Percentiles rank a stretch among this genome's conserved stretches.
Conservation (phyloP, 768 basidiomycete genomes). For the Leccinellum luteum region DNA sequence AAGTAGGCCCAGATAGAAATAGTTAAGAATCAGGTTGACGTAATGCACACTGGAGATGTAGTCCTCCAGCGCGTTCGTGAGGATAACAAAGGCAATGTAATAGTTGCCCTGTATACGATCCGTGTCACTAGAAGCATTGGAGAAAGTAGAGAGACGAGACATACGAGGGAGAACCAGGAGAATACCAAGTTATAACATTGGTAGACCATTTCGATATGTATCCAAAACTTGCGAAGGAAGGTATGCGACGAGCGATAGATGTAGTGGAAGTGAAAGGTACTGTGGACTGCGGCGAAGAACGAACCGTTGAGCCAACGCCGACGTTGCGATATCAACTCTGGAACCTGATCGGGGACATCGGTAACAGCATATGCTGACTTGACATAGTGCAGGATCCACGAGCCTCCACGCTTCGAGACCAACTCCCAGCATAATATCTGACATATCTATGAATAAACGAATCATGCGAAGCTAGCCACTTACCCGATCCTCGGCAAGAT, state of each 20-base stretch:
- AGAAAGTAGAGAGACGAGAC: slow-evolving; percentile 19
- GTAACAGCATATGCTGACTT: slow-evolving; percentile 91
- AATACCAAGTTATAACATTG: slow-evolving; percentile 89
- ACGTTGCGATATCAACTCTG: slow-evolving; percentile 92
- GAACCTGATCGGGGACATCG: slow-evolving; percentile 93
- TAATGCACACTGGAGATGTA: slow-evolving; percentile 60
- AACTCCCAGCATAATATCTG: slow-evolving; percentile 96
- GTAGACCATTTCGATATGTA: slow-evolving; percentile 92
- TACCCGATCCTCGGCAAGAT: slow-evolving; percentile 85
- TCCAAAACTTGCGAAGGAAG: slow-evolving; percentile 85
- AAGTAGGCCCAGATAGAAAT: slow-evolving; percentile 84
- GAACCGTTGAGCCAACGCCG: slow-evolving; percentile 97
- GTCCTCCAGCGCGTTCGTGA: slow-evolving; percentile 69
- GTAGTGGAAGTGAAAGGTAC: slow-evolving; percentile 90
- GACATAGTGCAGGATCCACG: slow-evolving; percentile 96
- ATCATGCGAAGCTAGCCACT: slow-evolving; percentile 18
- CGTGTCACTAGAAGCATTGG: background rate
- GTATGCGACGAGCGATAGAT: slow-evolving; percentile 88
- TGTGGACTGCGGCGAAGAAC: slow-evolving; percentile 96
- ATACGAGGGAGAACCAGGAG: slow-evolving; percentile 83
- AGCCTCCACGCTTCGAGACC: slow-evolving; percentile 86
- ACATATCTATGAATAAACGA: slow-evolving; percentile 15
- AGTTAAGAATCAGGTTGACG: slow-evolving; percentile 76
- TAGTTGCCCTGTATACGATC: slow-evolving; percentile 66
- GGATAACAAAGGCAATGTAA: slow-evolving; percentile 83